phyloP scores from a whole-genome alignment of 768 basidiomycete genomes.

The Pleurotus citrinopileatus region DNA sequence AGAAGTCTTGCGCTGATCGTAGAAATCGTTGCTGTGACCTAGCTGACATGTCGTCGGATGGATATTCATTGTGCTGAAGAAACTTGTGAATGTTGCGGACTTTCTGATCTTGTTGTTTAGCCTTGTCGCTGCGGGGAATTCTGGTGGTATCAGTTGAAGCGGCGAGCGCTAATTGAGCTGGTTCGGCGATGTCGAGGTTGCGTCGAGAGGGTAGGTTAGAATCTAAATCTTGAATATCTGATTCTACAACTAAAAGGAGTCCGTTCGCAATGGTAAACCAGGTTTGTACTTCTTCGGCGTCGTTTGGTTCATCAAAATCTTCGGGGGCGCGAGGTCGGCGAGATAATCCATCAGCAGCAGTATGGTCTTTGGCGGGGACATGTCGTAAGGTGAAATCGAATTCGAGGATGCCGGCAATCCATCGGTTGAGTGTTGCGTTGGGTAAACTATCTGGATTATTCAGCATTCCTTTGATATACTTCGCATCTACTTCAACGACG shows the following conservation, averaged over 20 bases:
- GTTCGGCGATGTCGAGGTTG: no score
- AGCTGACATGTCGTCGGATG: no score
- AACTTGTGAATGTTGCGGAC: no score
- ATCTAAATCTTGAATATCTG: neutral
- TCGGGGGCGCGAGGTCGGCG: constrained; percentile 15
- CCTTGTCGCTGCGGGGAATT: no score
- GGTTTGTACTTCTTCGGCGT: constrained; percentile 16
- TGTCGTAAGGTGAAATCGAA: constrained; percentile 2
- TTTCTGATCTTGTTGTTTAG: no score
- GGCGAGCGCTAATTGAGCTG: no score
- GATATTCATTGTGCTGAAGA: no score
- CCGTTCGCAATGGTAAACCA: constrained; percentile 19
- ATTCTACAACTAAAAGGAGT: constrained; percentile 17
- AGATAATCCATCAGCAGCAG: constrained; percentile 26
- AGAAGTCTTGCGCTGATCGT: neutral
- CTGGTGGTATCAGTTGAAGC: no score
- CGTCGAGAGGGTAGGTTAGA: constrained; percentile 4
- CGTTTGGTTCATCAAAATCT: constrained; percentile 11
- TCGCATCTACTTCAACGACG: constrained; percentile 27
- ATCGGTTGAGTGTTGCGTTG: constrained; percentile 16
- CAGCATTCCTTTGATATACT: constrained; percentile 31
- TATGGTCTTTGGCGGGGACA: neutral
- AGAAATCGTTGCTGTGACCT: no score
- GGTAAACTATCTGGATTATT: constrained; percentile 29
- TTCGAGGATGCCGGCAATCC: constrained; percentile 2